Evolutionary conservation across 805 yeast genomes (phyloP), one percentile per base, ranked within the genome.

Genomic region (Yarrowia sp.): DNA sequence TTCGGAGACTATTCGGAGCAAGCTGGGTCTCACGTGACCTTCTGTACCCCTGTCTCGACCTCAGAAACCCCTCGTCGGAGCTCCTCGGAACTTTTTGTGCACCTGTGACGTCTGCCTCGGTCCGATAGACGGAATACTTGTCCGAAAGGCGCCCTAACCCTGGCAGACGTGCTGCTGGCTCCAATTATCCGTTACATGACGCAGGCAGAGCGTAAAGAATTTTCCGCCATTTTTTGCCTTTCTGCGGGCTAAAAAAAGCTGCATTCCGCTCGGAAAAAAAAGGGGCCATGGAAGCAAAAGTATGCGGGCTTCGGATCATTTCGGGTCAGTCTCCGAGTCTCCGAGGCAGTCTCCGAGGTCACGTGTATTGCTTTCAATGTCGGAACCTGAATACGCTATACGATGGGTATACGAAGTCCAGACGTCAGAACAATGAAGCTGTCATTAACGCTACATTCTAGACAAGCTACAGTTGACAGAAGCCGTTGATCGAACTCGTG

Each of bases 1-100:
- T n/a, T n/a, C n/a, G n/a, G n/a, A n/a, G n/a, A n/a, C n/a, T n/a
- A 36, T 36, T 36, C 41, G 41, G 41, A 36, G 41, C 41, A 36
- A 36, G n/a, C 19, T 10, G 6, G 3, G 9, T 1, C 7, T 39
- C 44, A 39, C 44, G 44, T 39, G 44, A 39, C 44, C 38, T n/a
- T n/a, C n/a, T n/a, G n/a, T n/a, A n/a, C n/a, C n/a, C n/a, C n/a
- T n/a, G n/a, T n/a, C n/a, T n/a, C n/a, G n/a, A n/a, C n/a, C n/a
- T n/a, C n/a, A n/a, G n/a, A n/a, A 36, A 18, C 41, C 41, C 6
- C n/a, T 19, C 22, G 24, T 36, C 41, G 41, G 41, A 12, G 41
- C 5, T 12, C 6, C 14, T 36, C 41, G 41, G 41, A 36, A 19
- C 29, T 27, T 27, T 4, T 27, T 12, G 29, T 27, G 12, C 10